These are phyloP conservation scores for Dictyophora rubrovolvata DNA, from an alignment of 768 basidiomycete genomes.

Conservation along the genomic window DNA sequence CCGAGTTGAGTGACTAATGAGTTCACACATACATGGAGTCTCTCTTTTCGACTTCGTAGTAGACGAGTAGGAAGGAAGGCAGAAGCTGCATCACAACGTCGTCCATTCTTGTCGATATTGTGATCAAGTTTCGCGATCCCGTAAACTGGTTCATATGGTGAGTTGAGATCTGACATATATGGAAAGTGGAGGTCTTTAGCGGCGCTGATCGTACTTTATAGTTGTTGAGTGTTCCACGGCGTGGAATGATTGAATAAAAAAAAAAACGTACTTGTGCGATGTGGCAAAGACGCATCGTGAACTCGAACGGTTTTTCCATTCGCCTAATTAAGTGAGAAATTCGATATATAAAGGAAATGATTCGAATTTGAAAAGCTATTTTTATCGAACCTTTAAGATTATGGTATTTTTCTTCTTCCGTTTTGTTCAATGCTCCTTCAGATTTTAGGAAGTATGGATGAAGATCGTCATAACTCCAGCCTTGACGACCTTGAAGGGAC, in stretches of 20 bases:
- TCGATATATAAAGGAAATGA: not conserved
- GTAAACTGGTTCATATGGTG: not conserved
- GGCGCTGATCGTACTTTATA: not conserved
- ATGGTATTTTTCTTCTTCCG: not conserved
- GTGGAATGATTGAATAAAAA: no score
- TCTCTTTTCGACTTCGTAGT: not conserved
- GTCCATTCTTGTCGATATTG: not conserved
- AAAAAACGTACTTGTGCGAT: not conserved
- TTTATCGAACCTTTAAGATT: not conserved
- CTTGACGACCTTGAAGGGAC: conserved; percentile 20
- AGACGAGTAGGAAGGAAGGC: not conserved
- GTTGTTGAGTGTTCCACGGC: no score
- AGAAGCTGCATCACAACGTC: not conserved
- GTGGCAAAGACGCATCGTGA: no score
- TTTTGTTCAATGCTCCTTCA: conserved; percentile 12
- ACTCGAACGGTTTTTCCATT: no score
- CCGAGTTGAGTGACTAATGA: not conserved
- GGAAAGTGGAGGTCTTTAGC: not conserved
- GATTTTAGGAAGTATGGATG: conserved; percentile 26
- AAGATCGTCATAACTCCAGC: conserved; percentile 27
- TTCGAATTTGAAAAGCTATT: no score
- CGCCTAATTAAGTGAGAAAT: not conserved
- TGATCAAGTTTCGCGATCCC: not conserved
- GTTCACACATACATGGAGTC: not conserved
- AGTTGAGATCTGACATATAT: not conserved